Evolutionary conservation across 768 basidiomycete species (phyloP), one percentile per base, ranked within the genome.

Genomic region (Tricholoma bakamatsutake): DNA sequence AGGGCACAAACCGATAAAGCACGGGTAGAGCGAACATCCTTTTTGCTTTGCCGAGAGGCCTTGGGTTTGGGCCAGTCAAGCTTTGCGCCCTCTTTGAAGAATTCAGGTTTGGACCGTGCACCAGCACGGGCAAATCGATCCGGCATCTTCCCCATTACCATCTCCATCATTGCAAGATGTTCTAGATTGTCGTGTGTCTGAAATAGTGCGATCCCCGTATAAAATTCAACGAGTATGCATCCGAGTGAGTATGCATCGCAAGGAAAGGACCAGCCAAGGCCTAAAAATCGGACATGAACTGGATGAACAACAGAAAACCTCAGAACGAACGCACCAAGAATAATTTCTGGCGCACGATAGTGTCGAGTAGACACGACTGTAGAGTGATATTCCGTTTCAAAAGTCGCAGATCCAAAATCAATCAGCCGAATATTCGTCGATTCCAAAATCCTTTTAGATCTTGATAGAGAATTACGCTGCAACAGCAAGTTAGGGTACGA

Each of bases 111-210:
- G 50, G 85, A 82, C 47, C 88, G 80, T 8, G 86, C 83, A 15
- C 87, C 88, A 43, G 80, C 78, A 42, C 87, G 80, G 37, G 84
- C 83, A 66, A 96, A 93, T 5, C 87, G 84, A 50, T 89, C 85
- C 0, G 95, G 92, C 88, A 98, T 95, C 75, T 90, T 91, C 56
- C 96, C 96, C 90, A 98, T 98, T 37, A 98, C 97, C 69, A 90
- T 87, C 69, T 98, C 95, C 97, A 99, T 99, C 97, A 99, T 99
- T 39, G 96, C 97, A 12, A 99, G 83, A 71, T 99, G 97, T 69
- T 99, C 97, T 8, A 98, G 81, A 69, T 99, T 98, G 72, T 98
- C 96, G 65, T 98, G 97, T 0, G 97, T 98, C 71, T 99, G 97
- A 74, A 97, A 99, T n/a, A 99, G 81, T 7, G 97, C 97, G 33